Conservation (phyloP, 371 early-diverging fungal genomes). For the Actinomortierella ambigua region DNA sequence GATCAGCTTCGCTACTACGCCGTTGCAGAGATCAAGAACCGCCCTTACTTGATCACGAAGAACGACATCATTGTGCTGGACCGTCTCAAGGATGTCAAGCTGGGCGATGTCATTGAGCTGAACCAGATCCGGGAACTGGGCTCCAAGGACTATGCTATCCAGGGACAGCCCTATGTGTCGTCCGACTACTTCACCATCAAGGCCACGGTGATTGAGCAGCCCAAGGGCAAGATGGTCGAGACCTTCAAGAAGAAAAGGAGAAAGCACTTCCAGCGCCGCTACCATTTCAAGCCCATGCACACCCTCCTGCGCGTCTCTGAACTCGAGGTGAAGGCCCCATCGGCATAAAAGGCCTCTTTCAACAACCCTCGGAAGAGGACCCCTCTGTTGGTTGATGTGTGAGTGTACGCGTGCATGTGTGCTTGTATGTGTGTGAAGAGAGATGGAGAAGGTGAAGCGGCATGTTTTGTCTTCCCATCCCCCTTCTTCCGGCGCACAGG, state of each 20-base stretch:
- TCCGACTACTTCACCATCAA: slow-evolving; percentile 73
- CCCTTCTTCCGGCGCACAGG: too few relatives aligned
- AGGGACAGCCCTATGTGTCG: slow-evolving; percentile 86
- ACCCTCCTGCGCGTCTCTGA: slow-evolving; percentile 45
- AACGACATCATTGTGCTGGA: slow-evolving; percentile 89
- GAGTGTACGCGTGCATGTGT: too few relatives aligned
- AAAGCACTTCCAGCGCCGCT: slow-evolving; percentile 81
- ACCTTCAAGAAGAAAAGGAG: slow-evolving; percentile 90
- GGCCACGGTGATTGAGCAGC: slow-evolving; percentile 92
- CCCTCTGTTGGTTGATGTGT: too few relatives aligned
- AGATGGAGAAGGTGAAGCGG: too few relatives aligned
- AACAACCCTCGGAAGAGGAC: too few relatives aligned
- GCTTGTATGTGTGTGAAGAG: too few relatives aligned
- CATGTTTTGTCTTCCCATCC: too few relatives aligned
- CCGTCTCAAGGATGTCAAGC: slow-evolving; percentile 74
- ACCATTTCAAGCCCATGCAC: slow-evolving; percentile 45
- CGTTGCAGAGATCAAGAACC: slow-evolving; percentile 86
- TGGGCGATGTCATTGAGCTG: slow-evolving; percentile 89
- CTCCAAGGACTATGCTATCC: slow-evolving; percentile 81
- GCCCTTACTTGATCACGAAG: slow-evolving; percentile 85
- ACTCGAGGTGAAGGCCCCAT: slow-evolving; percentile 38
- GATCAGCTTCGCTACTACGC: slow-evolving; percentile 77
- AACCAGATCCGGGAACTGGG: slow-evolving; percentile 91
- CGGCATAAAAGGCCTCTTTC: too few relatives aligned
- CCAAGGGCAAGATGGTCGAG: slow-evolving; percentile 76